These are phyloP conservation scores for Blechomonas ayalai DNA, from an alignment of 208 protist genomes.

Conservation along the genomic window DNA sequence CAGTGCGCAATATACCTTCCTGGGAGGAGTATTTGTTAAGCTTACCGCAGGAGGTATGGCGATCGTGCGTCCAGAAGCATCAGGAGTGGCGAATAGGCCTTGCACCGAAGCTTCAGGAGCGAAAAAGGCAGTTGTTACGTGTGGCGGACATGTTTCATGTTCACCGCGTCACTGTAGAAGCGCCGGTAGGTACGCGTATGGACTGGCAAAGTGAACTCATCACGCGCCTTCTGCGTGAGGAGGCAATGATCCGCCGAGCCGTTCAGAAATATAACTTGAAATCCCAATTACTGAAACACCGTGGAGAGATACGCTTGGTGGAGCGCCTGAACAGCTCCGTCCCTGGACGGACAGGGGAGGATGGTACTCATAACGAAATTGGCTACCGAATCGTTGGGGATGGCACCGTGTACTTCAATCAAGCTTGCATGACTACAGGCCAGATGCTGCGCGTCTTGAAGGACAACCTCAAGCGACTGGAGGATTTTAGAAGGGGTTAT, in stretches of 20 bases:
- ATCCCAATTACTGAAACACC: conserved; percentile 59
- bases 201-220: conserved; percentile 67
- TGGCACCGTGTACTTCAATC: conserved; percentile 54
- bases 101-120: conserved; percentile 59
- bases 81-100: conserved; percentile 57
- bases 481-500: conserved; percentile 42
- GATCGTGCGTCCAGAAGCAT: conserved; percentile 61
- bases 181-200: conserved; percentile 24
- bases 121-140: conserved; percentile 44
- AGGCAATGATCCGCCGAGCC: conserved; percentile 52
- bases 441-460: conserved; percentile 74
- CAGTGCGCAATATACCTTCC: conserved; percentile 39
- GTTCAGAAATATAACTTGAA: conserved; percentile 72
- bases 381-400: conserved; percentile 68
- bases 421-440: conserved; percentile 53
- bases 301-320: conserved; percentile 48
- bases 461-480: conserved; percentile 61
- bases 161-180: conserved; percentile 46
- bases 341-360: background rate
- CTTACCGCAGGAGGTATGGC: conserved; percentile 64
- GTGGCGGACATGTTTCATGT: conserved; percentile 71
- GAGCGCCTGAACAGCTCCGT: conserved; percentile 40
- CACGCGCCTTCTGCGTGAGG: conserved; percentile 50
- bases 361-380: conserved; percentile 39
- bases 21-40: conserved; percentile 76